Base-by-base conservation (phyloP, 305 asterid genomes). In the Fraxinus ornus region DNA sequence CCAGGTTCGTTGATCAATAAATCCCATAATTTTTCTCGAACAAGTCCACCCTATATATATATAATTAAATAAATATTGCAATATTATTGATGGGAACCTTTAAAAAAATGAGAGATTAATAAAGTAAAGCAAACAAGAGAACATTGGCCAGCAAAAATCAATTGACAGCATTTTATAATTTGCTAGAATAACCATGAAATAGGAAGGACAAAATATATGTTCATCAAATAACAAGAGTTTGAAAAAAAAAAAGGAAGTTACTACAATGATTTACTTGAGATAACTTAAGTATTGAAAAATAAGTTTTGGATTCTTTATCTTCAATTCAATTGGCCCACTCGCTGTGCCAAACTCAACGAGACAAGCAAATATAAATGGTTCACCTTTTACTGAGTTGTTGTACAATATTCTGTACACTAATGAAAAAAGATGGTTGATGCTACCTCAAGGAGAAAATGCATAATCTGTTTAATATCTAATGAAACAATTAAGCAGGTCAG, bases 1-100 rank as follows among this genome's bases (percentile, higher is more conserved):
- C 90, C 85, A 26, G 92, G 93, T 81, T 91, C 97, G 39, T 91
- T 84, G 39, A 90, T 82, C 83, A 95, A 82, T 78, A 93, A 84
- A 81, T 94, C 97, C 98, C 97, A 95, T 78, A 95, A 64, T 78
- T 95, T 95, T 87, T 93, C 98, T 12, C 98, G 96, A 84, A 94
- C 90, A 7, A 94, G 88, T 52, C 98, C 99, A 17, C 97, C 97
- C 99, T 95, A 80, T 19, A 47, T 3, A 49, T 37, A 57, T 70
- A 44, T 28, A 28, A 24, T 47, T 66, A 32, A 68, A 78, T 80
- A 79, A 47, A 39, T 36, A 24, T 15, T 35, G 49, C 26, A 3
- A 22, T 17, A 28, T 76, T 19, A 47, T 47, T 8, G 33, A 83
- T 47, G 44, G 21, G 55, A 21, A 26, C 19, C 24, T 2, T 3